Percentiles rank a stretch among this genome's conserved stretches.
Evolutionary conservation across 2,329 filamentous ascomycete genomes (phyloP).

Genomic region (Rutstroemia sp.): DNA sequence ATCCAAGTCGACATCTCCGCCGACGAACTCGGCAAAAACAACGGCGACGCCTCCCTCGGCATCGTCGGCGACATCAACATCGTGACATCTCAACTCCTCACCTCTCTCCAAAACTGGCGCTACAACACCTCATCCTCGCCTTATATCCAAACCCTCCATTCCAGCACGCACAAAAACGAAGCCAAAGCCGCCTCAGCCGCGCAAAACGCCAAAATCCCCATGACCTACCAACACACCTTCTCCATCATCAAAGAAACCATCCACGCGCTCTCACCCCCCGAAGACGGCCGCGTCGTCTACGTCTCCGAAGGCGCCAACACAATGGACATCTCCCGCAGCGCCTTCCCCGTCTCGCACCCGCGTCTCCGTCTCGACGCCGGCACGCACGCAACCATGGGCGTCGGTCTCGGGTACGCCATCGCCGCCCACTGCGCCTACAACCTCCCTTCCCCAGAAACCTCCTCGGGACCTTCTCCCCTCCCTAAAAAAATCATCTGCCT

Average conservation of each 20-base stretch:
- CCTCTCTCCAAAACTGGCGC: conserved; percentile 37
- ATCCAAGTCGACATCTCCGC: conserved; percentile 48
- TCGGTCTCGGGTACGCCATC: conserved; percentile 49
- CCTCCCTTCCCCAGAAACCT: conserved; percentile 32
- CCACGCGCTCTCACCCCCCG: conserved; percentile 37
- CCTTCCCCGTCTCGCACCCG: conserved; percentile 46
- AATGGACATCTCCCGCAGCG: conserved; percentile 52
- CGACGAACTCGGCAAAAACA: conserved; percentile 47
- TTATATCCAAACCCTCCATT: conserved; percentile 31
- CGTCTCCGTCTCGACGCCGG: conserved; percentile 50
- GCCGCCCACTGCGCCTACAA: conserved; percentile 51
- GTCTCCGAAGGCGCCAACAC: conserved; percentile 52
- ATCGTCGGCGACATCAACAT: conserved; percentile 45
- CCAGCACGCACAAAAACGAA: conserved; percentile 40
- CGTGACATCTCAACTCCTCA: conserved; percentile 39
- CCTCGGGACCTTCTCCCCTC: conserved; percentile 12
- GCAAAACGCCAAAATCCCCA: conserved; percentile 33
- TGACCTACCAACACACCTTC: conserved; percentile 45
- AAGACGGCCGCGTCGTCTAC: conserved; percentile 43
- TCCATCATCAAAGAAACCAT: conserved; percentile 44
- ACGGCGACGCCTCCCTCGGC: conserved; percentile 38
- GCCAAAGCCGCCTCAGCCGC: conserved; percentile 30
- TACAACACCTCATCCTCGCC: conserved; percentile 31
- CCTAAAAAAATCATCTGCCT: conserved; percentile 47
- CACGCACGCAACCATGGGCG: conserved; percentile 53